These are phyloP conservation scores for Spiraea crenata DNA, from an alignment of 331 rosid species.

Conservation along the genomic window DNA sequence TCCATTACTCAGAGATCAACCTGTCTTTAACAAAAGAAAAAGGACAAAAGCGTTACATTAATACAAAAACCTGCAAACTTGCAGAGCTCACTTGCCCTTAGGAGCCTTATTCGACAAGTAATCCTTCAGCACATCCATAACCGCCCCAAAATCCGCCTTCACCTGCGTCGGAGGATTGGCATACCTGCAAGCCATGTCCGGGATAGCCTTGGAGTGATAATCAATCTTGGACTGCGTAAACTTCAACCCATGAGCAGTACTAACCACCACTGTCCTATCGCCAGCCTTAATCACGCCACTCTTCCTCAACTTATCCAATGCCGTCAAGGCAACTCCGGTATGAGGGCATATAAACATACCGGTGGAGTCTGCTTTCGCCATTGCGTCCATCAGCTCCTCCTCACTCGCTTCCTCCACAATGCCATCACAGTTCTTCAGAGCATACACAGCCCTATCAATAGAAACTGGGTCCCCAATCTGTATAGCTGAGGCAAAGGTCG, in stretches of 20 bases:
- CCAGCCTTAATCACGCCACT: conserved; percentile 52
- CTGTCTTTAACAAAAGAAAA: neutral
- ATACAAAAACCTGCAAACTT: neutral
- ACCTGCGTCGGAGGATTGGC: conserved; percentile 68
- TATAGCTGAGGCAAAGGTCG: conserved; percentile 78
- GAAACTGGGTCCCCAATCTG: conserved; percentile 94
- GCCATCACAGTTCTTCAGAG: conserved; percentile 55
- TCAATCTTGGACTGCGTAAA: conserved; percentile 72
- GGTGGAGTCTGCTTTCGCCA: conserved; percentile 78
- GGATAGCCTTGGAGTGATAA: conserved; percentile 58
- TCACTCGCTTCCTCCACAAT: conserved; percentile 85
- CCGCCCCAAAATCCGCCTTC: conserved; percentile 62
- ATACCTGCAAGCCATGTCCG: conserved; percentile 52
- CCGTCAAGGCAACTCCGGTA: conserved; percentile 77
- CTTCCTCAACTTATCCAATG: conserved; percentile 63
- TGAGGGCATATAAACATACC: conserved; percentile 91
- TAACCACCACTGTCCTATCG: conserved; percentile 75
- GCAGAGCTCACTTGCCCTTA: conserved; percentile 8
- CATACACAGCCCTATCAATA: conserved; percentile 71
- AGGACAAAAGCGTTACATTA: neutral
- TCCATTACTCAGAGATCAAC: neutral
- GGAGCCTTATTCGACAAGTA: conserved; percentile 41
- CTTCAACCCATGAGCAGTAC: conserved; percentile 88
- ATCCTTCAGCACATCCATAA: conserved; percentile 75
- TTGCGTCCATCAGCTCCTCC: conserved; percentile 81